Evolutionary conservation across 1,284 basidiomycete species (phyloP).

Genomic region (Laetiporus sulphureus): DNA sequence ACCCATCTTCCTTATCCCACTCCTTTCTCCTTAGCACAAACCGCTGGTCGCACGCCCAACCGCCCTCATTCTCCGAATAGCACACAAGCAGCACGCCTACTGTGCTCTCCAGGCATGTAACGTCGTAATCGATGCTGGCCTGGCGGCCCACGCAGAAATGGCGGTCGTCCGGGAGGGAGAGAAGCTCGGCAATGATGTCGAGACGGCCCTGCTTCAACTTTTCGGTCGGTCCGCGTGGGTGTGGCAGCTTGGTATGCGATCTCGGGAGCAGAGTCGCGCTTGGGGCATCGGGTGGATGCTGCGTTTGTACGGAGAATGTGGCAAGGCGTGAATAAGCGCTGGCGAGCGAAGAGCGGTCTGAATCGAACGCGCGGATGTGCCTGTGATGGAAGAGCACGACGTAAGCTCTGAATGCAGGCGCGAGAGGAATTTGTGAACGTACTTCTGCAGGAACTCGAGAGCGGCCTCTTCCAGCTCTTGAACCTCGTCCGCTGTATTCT

Average conservation of each 20-base stretch:
- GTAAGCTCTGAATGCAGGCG: background rate
- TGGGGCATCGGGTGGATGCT: background rate
- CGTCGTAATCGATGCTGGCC: slow-evolving; percentile 18
- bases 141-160: slow-evolving; percentile 7
- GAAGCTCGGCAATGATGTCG: slow-evolving; percentile 15
- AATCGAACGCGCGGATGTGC: slow-evolving; percentile 17
- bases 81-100: slow-evolving; percentile 21
- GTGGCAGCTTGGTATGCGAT: background rate
- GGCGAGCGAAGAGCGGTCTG: slow-evolving; percentile 19
- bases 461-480: slow-evolving; percentile 13
- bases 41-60: slow-evolving; percentile 21
- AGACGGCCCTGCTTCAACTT: slow-evolving; percentile 11
- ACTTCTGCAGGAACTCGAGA: slow-evolving; percentile 17
- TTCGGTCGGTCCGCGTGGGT: background rate
- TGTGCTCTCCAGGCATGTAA: slow-evolving; percentile 13
- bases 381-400: slow-evolving; percentile 8
- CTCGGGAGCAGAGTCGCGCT: background rate
- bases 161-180: slow-evolving; percentile 14
- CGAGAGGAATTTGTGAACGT: slow-evolving; percentile 4
- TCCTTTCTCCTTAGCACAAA: slow-evolving; percentile 30
- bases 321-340: slow-evolving; percentile 20
- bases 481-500: background rate
- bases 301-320: slow-evolving; percentile 16
- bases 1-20: slow-evolving; percentile 25
- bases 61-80: slow-evolving; percentile 8